Evolutionary conservation across 345 rosid genomes (phyloP), one percentile per base, ranked within the genome.

Genomic region (Streptanthus diversifolius): DNA sequence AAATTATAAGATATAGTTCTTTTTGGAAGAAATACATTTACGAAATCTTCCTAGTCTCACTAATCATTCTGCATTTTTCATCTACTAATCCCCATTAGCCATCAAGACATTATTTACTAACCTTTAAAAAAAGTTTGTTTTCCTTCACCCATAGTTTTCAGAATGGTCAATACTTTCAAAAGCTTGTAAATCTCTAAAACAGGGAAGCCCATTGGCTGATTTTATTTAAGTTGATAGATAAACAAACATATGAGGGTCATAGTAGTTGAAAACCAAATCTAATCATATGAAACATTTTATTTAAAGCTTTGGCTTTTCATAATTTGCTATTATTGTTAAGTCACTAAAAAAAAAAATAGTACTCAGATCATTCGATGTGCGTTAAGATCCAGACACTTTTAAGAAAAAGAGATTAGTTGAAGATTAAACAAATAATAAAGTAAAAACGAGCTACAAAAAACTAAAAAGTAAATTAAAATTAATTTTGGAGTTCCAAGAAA

Each of bases 321-420:
- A 4, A 25, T 29, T 29, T 25, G 24, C 30, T 11, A 12, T 68
- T 22, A 12, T 68, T 22, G 13, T 22, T 44, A 14, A 18, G 10
- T 32, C 8, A 29, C 30, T 0, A 5, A 32, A 72, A n/a, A 15
- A 19, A 22, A 18, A n/a, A 18, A 5, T 41, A 56, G 11, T 29
- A 41, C 3, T 39, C 48, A 65, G 48, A 77, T 71, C 76, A 77
- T 71, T 77, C 10, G 71, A 65, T 65, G 18, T 76, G 76, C 56
- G 80, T 76, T 76, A 70, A 70, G 71, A 76, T 70, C 76, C 66
- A 56, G 63, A 70, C 48, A 48, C 70, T 61, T 75, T 61, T 8
- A n/a, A 11, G 18, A 13, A 5, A 51, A 52, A 41, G 39, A 33
- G 53, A 33, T 43, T 43, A 60, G 43, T 25, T 55, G 41, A 47